Base-by-base conservation (phyloP, 2,329 filamentous ascomycete species). In the Pseudogymnoascus sp. region DNA sequence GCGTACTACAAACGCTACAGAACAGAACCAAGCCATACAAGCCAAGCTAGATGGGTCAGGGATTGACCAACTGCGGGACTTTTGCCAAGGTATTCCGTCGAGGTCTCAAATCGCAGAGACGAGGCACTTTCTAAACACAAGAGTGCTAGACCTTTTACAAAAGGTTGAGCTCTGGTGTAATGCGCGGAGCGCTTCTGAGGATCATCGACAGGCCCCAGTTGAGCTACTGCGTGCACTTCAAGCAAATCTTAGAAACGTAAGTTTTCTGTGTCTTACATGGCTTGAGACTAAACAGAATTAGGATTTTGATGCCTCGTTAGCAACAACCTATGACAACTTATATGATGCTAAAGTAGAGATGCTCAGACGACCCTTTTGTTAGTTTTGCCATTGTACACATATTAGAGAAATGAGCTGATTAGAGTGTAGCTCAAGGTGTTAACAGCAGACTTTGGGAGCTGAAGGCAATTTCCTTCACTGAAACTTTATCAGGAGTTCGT, bases 121-220 rank as follows among this genome's bases (percentile, higher is more conserved):
- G 5, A 66, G 62, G 62, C 65, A 66, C 46, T 65, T 63, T 59
- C 59, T 66, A 3, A 31, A 65, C n/a, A 63, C 61, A 21, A 18
- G 56, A 40, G 12, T 66, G 4, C 31, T 66, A 3, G 46, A 56
- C 21, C 44, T 66, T 12, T 14, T 66, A 53, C 44, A 66, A 25
- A 61, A 65, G 42, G 61, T 42, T 50, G 59, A 62, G n/a, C 21
- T 66, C 40, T 66, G 61, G 63, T 64, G 64, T n/a, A 65, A 63
- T 59, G 63, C 65, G 1, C 63, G 44, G 25, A 59, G 62, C 34
- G 5, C 25, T 53, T 53, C 34, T 23, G 11, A 59, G 11, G 14
- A 44, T 60, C 38, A 36, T n/a, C 23, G 38, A 46, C 38, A 46
- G 14, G 63, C 36, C 36, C 61, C 64, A 8, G 50, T 62, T 34